A percentile compares a stretch with the other conserved stretches of the same genome.
Evolutionary conservation across 805 yeast species (phyloP).

Genomic region (Metschnikowia matae): DNA sequence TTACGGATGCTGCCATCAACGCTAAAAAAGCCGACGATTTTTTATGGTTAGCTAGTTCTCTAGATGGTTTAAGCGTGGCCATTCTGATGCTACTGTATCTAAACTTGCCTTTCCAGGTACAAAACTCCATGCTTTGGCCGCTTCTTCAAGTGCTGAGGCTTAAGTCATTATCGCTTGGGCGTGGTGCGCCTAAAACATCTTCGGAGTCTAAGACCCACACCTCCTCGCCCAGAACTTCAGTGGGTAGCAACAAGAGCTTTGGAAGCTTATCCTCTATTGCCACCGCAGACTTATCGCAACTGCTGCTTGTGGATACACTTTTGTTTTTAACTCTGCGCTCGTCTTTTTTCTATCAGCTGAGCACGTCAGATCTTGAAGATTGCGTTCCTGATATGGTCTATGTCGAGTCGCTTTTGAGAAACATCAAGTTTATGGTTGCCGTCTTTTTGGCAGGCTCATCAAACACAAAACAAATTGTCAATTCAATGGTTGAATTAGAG

Average conservation of each 20-base stretch:
- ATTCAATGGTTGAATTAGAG: slow-evolving; percentile 35
- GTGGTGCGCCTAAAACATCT: slow-evolving; percentile 48
- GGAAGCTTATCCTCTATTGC: slow-evolving; percentile 24
- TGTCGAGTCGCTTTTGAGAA: slow-evolving; percentile 66
- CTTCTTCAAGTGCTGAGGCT: slow-evolving; percentile 30
- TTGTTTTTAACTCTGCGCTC: slow-evolving; percentile 27
- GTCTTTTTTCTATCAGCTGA: slow-evolving; percentile 31
- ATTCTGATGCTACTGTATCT: slow-evolving; percentile 56
- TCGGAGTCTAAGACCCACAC: slow-evolving; percentile 19
- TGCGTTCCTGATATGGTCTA: slow-evolving; percentile 78
- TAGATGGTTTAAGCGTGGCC: slow-evolving; percentile 77
- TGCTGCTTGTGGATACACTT: slow-evolving; percentile 33
- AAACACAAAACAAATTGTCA: slow-evolving; percentile 39
- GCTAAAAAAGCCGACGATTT: slow-evolving; percentile 65
- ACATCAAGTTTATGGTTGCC: slow-evolving; percentile 54
- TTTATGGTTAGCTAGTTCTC: slow-evolving; percentile 82
- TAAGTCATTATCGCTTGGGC: slow-evolving; percentile 20
- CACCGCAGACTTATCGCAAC: slow-evolving; percentile 23
- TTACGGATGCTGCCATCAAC: slow-evolving; percentile 65
- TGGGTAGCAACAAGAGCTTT: slow-evolving; percentile 24
- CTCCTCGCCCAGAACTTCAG: slow-evolving; percentile 34
- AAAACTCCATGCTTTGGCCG: slow-evolving; percentile 32
- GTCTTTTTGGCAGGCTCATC: slow-evolving; percentile 43
- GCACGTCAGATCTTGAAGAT: slow-evolving; percentile 61
- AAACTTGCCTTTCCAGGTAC: slow-evolving; percentile 48